Percentiles rank a stretch among this genome's conserved stretches.
Conservation (phyloP, 495 filamentous ascomycete species). For the Penicillium cinerascens region DNA sequence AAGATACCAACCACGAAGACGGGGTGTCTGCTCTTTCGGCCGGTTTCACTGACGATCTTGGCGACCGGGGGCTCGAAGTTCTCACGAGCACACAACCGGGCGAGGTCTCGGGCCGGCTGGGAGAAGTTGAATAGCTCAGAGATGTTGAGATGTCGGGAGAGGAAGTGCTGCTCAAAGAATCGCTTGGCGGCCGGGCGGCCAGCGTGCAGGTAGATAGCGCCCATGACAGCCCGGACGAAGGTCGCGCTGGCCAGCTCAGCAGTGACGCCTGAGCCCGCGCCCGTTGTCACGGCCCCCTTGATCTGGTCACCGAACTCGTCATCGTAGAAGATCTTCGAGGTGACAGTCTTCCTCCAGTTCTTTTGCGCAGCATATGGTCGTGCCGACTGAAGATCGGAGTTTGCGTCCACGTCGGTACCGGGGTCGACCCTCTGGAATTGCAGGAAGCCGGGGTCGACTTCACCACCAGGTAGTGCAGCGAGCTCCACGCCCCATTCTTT, state of each 20-base stretch:
- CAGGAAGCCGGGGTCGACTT: slow-evolving; percentile 91
- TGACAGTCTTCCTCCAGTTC: slow-evolving; percentile 67
- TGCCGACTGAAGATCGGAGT: slow-evolving; percentile 17
- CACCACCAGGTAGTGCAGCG: slow-evolving; percentile 76
- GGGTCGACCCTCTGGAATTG: slow-evolving; percentile 67
- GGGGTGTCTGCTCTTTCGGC: slow-evolving; percentile 72
- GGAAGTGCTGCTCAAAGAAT: slow-evolving; percentile 79
- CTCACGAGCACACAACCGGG: slow-evolving; percentile 76
- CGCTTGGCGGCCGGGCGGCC: slow-evolving; percentile 65
- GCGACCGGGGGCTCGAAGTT: slow-evolving; percentile 86
- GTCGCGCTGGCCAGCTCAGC: slow-evolving; percentile 52
- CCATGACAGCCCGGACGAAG: slow-evolving; percentile 77
- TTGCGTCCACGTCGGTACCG: slow-evolving; percentile 44
- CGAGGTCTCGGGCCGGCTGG: slow-evolving; percentile 75
- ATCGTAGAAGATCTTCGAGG: slow-evolving; percentile 68
- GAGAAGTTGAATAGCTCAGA: slow-evolving; percentile 75
- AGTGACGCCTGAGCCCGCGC: slow-evolving; percentile 32
- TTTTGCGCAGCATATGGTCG: slow-evolving; percentile 42
- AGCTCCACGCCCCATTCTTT: slow-evolving; percentile 86
- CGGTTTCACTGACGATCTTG: slow-evolving; percentile 82
- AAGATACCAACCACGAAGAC: slow-evolving; percentile 96
- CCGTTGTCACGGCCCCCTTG: slow-evolving; percentile 12
- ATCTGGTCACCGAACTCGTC: slow-evolving; percentile 72
- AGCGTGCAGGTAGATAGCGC: slow-evolving; percentile 77
- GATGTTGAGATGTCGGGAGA: slow-evolving; percentile 75